These are phyloP conservation scores for Pseudisothecium myosuroides DNA, from an alignment of 225 moss, liverwort and hornwort genomes.

Conservation along the genomic window DNA sequence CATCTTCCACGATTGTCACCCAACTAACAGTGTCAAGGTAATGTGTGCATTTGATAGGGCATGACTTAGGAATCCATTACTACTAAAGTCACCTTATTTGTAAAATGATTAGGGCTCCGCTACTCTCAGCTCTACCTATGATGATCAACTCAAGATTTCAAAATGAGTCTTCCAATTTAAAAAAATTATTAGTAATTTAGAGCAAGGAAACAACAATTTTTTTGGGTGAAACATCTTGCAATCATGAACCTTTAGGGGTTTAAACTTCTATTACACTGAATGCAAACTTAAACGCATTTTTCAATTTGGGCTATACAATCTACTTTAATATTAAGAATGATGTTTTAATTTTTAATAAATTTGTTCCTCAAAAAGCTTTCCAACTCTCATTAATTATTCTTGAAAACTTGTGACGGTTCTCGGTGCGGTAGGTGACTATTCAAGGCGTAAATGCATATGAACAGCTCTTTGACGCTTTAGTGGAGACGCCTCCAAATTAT, in stretches of 20 bases:
- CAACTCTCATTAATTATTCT: background rate
- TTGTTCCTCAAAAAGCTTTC: rapidly evolving
- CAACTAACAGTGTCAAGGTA: background rate
- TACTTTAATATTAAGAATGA: background rate
- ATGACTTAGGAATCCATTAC: background rate
- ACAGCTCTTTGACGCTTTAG: rapidly evolving
- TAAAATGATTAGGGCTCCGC: background rate
- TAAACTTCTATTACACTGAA: rapidly evolving
- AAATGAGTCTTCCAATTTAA: background rate
- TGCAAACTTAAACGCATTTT: rapidly evolving
- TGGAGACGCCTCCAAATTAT: background rate
- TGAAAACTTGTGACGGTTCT: background rate
- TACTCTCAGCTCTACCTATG: rapidly evolving
- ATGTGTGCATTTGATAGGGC: background rate
- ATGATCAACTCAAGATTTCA: rapidly evolving
- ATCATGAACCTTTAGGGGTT: no score
- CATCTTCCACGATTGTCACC: background rate
- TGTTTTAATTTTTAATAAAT: no score
- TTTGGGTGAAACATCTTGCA: no score
- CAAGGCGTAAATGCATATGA: background rate
- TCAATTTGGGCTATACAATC: background rate
- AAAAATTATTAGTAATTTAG: background rate
- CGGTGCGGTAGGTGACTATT: background rate
- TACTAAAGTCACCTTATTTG: background rate
- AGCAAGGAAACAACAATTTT: background rate